Base-by-base conservation (phyloP, 805 yeast genomes). In the Yarrowia sp. region DNA sequence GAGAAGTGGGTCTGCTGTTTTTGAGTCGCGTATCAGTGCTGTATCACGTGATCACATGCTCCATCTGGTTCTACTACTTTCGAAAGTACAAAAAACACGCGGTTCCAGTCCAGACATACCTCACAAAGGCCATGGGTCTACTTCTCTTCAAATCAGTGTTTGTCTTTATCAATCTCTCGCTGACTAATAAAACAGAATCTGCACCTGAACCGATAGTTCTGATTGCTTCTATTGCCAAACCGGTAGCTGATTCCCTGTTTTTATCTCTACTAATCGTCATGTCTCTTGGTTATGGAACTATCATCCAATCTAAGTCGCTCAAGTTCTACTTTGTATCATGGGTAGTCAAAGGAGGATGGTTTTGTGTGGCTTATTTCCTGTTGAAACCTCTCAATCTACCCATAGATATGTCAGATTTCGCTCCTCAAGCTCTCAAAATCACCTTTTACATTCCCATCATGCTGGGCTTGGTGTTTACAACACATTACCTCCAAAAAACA, bases 361-460 rank as follows among this genome's bases (percentile, higher is more conserved):
- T 48, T 31, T 48, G 55, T 18, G 41, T 48, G 8, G 41, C 55
- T 8, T 35, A 17, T 8, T 48, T 48, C 28, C 55, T 48, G 10
- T 41, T 48, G 41, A 48, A 35, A 8, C 55, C 55, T 3, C 55
- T 48, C 41, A 35, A 48, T 35, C 32, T 48, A 13, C 55, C 55
- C 41, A 48, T 48, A 7, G 55, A 48, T 41, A 15, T 48, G 39
- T 48, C 55, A 6, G 55, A 48, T 4, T 48, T 48, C 28, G 15
- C 41, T 6, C 55, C 55, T 5, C 32, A 48, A 14, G 55, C 41
- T 4, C 55, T 48, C 41, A 48, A 48, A 14, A 48, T 48, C 55
- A 48, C 55, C 41, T 48, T 48, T 9, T 48, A 48, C 55, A 35
- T 48, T 9, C 55, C 55, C 55, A 48, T 48, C 42, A 48, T 48